These are phyloP conservation scores for Boletus rex-veris DNA, from an alignment of 768 basidiomycete species.

Conservation along the genomic window DNA sequence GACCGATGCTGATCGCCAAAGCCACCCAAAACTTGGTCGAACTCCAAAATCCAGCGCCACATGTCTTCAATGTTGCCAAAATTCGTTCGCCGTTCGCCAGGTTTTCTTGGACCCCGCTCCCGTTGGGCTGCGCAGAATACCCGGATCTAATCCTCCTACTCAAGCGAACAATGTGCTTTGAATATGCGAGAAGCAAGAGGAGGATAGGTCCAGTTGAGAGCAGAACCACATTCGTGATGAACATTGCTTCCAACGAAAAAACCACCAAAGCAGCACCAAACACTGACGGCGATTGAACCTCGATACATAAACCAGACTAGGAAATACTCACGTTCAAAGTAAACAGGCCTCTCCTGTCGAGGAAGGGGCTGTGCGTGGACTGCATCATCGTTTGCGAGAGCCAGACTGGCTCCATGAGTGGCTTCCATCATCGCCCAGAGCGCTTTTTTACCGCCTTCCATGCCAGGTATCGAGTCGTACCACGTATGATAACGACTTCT, in stretches of 20 bases:
- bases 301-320: background rate
- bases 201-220: conserved; percentile 63
- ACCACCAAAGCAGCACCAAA: conserved; percentile 54
- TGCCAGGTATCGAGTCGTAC: conserved; percentile 63
- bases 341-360: conserved; percentile 42
- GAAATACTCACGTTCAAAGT: conserved; percentile 64
- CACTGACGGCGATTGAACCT: conserved; percentile 40
- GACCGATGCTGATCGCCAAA: conserved; percentile 40
- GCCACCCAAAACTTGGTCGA: conserved; percentile 66
- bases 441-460: conserved; percentile 48
- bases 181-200: conserved; percentile 43
- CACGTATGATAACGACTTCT: conserved; percentile 76
- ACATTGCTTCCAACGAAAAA: conserved; percentile 49
- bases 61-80: conserved; percentile 25
- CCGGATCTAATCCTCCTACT: conserved; percentile 17
- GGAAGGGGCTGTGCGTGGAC: conserved; percentile 24
- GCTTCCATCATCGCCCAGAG: conserved; percentile 82
- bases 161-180: conserved; percentile 26
- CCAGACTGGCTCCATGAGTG: conserved; percentile 49
- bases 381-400: conserved; percentile 47
- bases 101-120: background rate
- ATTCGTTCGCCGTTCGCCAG: conserved; percentile 9
- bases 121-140: conserved; percentile 1
- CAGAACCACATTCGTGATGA: conserved; percentile 54
- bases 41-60: conserved; percentile 38